These are phyloP conservation scores for Candida broadrunensis DNA, from an alignment of 805 yeast species.

Conservation along the genomic window DNA sequence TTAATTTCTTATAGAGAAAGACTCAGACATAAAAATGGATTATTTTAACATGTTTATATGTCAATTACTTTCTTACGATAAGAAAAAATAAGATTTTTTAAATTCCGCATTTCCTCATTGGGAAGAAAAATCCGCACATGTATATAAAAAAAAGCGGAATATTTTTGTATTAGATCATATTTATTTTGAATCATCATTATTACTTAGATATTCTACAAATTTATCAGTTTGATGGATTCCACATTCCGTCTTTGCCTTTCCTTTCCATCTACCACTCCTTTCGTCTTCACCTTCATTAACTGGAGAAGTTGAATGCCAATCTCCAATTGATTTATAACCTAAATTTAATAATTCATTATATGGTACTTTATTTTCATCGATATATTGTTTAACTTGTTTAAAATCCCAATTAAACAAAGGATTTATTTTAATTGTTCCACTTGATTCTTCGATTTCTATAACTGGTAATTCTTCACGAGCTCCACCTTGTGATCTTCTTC, in stretches of 20 bases:
- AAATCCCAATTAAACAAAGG: conserved; percentile 87
- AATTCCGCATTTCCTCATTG: background rate
- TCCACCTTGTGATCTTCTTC: conserved; percentile 89
- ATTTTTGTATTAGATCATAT: background rate
- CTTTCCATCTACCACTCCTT: conserved; percentile 97
- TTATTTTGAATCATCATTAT: too few relatives aligned
- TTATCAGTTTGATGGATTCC: conserved; percentile 86
- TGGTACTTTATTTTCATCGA: conserved; percentile 72
- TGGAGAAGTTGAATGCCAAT: conserved; percentile 91
- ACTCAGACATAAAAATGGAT: too few relatives aligned
- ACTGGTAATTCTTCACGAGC: conserved; percentile 68
- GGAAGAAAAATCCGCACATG: background rate
- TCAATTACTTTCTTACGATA: too few relatives aligned
- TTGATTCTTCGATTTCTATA: conserved; percentile 68
- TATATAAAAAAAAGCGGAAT: background rate
- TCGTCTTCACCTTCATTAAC: conserved; percentile 92
- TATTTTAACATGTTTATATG: background rate
- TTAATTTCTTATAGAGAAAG: too few relatives aligned
- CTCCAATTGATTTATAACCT: conserved; percentile 92
- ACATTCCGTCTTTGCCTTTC: conserved; percentile 88
- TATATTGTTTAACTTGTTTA: conserved; percentile 63
- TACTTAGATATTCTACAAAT: conserved; percentile 64
- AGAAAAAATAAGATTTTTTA: too few relatives aligned
- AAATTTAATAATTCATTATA: conserved; percentile 78
- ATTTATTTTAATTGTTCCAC: conserved; percentile 79